Evolutionary conservation across 2,329 filamentous ascomycete species (phyloP).

Genomic region (Diaporthe longicolla): DNA sequence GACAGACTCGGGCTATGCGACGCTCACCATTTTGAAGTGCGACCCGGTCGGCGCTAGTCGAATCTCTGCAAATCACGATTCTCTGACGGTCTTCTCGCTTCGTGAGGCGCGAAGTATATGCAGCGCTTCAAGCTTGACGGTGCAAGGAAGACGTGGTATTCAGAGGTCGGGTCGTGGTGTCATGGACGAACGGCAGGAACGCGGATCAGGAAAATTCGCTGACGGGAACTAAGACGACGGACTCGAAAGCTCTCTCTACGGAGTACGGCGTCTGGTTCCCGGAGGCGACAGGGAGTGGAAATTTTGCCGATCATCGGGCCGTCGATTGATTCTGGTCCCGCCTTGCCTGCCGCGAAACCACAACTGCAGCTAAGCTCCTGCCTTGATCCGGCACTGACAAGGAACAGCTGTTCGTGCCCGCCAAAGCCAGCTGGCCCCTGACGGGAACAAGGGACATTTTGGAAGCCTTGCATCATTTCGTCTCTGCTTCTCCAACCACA

Average conservation of each 20-base stretch:
- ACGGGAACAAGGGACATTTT: conserved; percentile 29
- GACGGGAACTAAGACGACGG: conserved; percentile 27
- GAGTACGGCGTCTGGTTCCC: conserved; percentile 5
- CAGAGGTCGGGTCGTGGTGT: conserved; percentile 19
- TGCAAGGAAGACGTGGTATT: conserved; percentile 2
- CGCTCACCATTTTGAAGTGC: conserved; percentile 32
- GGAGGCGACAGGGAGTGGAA: conserved; percentile 37
- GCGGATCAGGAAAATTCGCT: conserved; percentile 29
- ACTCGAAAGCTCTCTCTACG: conserved; percentile 33
- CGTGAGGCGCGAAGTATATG: not conserved
- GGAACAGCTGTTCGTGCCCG: conserved; percentile 32
- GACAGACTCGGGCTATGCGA: not conserved
- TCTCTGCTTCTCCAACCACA: conserved; percentile 14
- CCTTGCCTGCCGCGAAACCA: conserved; percentile 33
- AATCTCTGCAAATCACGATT: not conserved
- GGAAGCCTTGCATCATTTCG: conserved; percentile 26
- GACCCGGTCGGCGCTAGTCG: conserved; percentile 12
- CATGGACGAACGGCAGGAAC: conserved; percentile 10
- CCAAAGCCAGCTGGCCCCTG: conserved; percentile 42
- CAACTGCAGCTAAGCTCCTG: conserved; percentile 2
- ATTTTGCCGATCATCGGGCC: conserved; percentile 43
- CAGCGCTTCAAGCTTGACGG: not conserved
- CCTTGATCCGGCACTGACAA: not conserved
- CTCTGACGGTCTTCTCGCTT: not conserved
- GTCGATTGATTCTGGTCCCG: conserved; percentile 5